Base-by-base conservation (phyloP, 2,329 filamentous ascomycete genomes). In the Ophiostoma pallidulum region DNA sequence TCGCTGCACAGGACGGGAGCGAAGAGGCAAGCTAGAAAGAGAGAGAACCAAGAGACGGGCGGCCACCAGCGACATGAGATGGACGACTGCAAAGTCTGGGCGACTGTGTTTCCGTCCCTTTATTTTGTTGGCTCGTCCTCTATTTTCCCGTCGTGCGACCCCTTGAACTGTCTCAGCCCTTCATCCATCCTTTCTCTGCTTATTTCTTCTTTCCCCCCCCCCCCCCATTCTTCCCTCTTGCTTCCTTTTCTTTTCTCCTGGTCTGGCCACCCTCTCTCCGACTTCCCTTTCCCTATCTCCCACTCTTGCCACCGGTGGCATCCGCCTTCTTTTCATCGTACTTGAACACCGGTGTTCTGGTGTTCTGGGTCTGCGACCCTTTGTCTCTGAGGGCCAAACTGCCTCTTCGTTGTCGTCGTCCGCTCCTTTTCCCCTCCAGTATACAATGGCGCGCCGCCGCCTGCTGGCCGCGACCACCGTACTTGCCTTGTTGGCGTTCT, bases 151-250 rank as follows among this genome's bases (percentile, higher is more conserved):
- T n/a, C n/a, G n/a, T n/a, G n/a, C n/a, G n/a, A n/a, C 18, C 12
- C 19, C 6, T 24, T n/a, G 12, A 31, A n/a, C 4, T 26, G 14
- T 26, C n/a, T n/a, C n/a, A n/a, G n/a, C 6, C 20, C 36, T 13
- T 9, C 33, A 29, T 37, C 42, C 26, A 4, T 36, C 28, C 41
- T 35, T 43, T 31, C 35, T 32, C 41, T 22, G 41, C 41, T 44
- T 31, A 32, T 44, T 36, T 44, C 41, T 44, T 32, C 20, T 20
- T 28, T 6, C 24, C 24, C 24, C 24, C 24, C 24, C 24, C 24
- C 24, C 24, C 24, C 24, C n/a, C n/a, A n/a, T n/a, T n/a, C n/a
- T n/a, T n/a, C n/a, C n/a, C n/a, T n/a, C n/a, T n/a, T n/a, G n/a
- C n/a, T n/a, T n/a, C 18, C 24, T 3, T n/a, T 20, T 31, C 29